Percentiles rank a stretch among this genome's conserved stretches.
These are phyloP conservation scores for Pseudogymnoascus destructans DNA, from an alignment of 2,329 filamentous ascomycete genomes.

Conservation along the genomic window DNA sequence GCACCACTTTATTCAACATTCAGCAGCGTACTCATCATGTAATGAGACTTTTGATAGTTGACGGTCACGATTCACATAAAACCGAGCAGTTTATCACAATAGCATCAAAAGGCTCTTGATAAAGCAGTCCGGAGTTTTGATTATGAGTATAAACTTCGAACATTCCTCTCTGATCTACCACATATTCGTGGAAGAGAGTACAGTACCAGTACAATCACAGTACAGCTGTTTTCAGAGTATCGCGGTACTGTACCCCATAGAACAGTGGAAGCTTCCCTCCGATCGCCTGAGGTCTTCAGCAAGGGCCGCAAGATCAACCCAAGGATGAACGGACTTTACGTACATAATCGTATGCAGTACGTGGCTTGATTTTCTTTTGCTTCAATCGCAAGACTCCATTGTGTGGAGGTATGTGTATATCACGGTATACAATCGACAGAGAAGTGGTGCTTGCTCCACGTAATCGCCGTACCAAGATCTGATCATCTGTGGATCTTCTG, in stretches of 20 bases:
- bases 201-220: not conserved
- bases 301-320: not conserved
- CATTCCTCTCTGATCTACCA: too few relatives aligned
- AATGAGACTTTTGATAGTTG: too few relatives aligned
- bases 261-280: not conserved
- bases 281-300: not conserved
- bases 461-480: conserved; percentile 3
- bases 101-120: too few relatives aligned
- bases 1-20: too few relatives aligned
- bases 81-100: too few relatives aligned
- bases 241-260: not conserved
- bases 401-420: not conserved
- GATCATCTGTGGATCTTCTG: conserved; percentile 4
- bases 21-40: too few relatives aligned
- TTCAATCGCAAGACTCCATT: not conserved
- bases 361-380: conserved; percentile 1
- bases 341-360: not conserved
- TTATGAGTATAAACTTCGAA: too few relatives aligned
- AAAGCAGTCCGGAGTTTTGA: too few relatives aligned
- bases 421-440: not conserved
- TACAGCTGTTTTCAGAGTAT: not conserved
- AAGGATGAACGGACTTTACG: not conserved
- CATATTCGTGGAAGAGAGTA: too few relatives aligned
- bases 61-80: too few relatives aligned
- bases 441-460: conserved; percentile 3